These are phyloP conservation scores for Solanum dulcamara DNA, from an alignment of 257 asterid genomes.

Conservation along the genomic window DNA sequence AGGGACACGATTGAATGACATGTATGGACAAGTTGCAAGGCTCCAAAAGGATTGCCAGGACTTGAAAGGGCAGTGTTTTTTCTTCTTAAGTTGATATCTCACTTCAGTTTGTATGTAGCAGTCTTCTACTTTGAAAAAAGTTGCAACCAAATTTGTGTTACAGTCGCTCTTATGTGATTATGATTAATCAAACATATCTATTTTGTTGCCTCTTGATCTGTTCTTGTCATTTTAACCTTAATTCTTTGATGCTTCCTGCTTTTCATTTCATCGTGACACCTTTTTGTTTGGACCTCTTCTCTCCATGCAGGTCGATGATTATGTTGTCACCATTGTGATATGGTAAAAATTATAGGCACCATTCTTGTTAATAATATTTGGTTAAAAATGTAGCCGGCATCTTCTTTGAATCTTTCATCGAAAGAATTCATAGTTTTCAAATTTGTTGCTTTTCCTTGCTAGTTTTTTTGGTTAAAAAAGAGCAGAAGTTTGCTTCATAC, in stretches of 20 bases:
- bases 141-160: background rate
- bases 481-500: too few relatives aligned
- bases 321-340: background rate
- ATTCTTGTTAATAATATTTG: background rate
- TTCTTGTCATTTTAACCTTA: background rate
- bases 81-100: background rate
- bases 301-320: background rate
- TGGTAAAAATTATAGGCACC: background rate
- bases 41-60: background rate
- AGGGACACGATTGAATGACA: background rate
- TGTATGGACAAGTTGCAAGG: background rate
- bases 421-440: background rate
- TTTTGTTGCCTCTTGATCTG: background rate
- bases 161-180: background rate
- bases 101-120: background rate
- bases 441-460: background rate
- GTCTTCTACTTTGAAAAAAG: background rate
- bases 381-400: background rate
- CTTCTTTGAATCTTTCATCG: background rate
- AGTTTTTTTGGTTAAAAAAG: too few relatives aligned
- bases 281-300: background rate
- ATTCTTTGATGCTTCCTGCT: background rate
- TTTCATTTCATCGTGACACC: background rate
- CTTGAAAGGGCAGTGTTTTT: background rate
- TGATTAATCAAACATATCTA: background rate